Evolutionary conservation across 495 filamentous ascomycete genomes (phyloP), one percentile per base, ranked within the genome.

Genomic region (Penicillium malachiteum): DNA sequence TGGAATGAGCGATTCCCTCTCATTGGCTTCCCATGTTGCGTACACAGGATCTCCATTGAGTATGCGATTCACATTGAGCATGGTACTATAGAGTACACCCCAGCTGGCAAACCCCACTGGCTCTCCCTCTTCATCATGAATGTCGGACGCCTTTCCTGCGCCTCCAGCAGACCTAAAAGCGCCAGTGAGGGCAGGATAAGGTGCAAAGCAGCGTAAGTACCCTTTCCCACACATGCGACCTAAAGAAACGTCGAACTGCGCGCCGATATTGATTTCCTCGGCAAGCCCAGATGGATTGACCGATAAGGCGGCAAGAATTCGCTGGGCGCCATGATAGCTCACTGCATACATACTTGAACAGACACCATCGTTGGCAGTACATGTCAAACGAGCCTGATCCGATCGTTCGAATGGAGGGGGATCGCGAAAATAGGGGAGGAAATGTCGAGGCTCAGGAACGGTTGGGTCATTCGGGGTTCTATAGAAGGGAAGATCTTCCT

Each of bases 281-380:
- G 35, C 48, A 33, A 51, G 34, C 2, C 38, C 48, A 8, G 16
- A 30, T 8, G 59, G 59, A 3, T 52, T 35, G 1, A 62, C 51
- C 3, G 59, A 62, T 16, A 62, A 12, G 10, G 51, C 55, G 11
- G 59, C 50, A 12, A 83, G 74, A 13, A 82, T 50, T 16, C 77
- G 76, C 30, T 72, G 75, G 8, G 80, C 80, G 9, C 77, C 78
- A n/a, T 63, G 54, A 38, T 74, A 74, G n/a, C 77, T 78, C 0
- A 85, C 63, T 1, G 79, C 80, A 57, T 85, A 85, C 8, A 49
- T 39, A 33, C 11, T 45, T 9, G 55, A 33, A 21, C 60, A 63
- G 12, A 57, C 53, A 18, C n/a, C 43, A 16, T 56, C 42, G 1
- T 16, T 14, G 5, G 30, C 31, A 7, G 18, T 12, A 35, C 50